A percentile compares a stretch with the other conserved stretches of the same genome.
phyloP scores from a whole-genome alignment of 495 filamentous ascomycete genomes.

The Cercophora scortea region DNA sequence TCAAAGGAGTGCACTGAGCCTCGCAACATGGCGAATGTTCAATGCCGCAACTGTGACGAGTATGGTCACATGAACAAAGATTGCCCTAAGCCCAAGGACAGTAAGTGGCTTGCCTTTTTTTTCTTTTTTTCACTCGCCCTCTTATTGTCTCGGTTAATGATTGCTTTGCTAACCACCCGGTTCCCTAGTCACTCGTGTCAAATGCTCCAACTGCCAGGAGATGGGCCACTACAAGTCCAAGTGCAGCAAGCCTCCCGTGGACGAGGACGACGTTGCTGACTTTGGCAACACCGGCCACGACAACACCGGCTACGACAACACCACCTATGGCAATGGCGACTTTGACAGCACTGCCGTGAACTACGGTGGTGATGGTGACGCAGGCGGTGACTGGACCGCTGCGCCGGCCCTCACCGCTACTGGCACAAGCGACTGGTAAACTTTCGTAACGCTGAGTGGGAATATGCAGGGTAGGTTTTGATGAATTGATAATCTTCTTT shows the following conservation, averaged over 20 bases:
- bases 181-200: constrained; percentile 48
- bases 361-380: neutral
- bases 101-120: constrained; percentile 26
- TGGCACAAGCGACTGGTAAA: too few relatives aligned
- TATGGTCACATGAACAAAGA: constrained; percentile 65
- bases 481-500: too few relatives aligned
- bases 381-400: constrained; percentile 11
- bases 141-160: neutral
- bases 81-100: constrained; percentile 71
- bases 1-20: constrained; percentile 43
- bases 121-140: neutral
- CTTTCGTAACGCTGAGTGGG: too few relatives aligned
- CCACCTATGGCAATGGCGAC: constrained; percentile 1
- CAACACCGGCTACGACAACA: neutral
- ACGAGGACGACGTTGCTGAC: constrained; percentile 19
- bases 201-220: constrained; percentile 69
- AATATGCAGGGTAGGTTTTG: too few relatives aligned
- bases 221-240: constrained; percentile 62
- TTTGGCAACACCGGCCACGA: neutral
- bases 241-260: constrained; percentile 45
- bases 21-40: constrained; percentile 55
- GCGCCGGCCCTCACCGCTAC: neutral
- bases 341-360: neutral
- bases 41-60: constrained; percentile 72
- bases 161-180: constrained; percentile 16